A percentile compares a stretch with the other conserved stretches of the same genome.
These are phyloP conservation scores for Phyllostachys edulis DNA, from an alignment of 176 grass and related monocot species.

Conservation along the genomic window DNA sequence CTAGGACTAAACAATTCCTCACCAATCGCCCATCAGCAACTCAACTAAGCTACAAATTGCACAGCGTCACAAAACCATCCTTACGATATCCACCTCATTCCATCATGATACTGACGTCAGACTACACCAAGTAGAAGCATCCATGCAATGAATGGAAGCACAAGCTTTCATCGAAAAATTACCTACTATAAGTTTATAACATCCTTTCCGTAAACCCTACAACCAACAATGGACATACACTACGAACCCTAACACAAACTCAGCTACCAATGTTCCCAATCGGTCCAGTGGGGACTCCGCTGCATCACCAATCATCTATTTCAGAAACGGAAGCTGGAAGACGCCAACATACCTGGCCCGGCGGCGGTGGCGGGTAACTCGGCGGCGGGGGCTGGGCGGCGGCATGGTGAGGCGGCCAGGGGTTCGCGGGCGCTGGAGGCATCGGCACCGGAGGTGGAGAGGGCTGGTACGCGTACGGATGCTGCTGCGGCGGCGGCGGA, in stretches of 20 bases:
- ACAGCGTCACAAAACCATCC: not conserved
- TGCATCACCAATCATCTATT: not conserved
- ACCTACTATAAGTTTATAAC: not conserved
- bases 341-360: constrained; percentile 45
- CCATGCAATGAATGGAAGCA: not conserved
- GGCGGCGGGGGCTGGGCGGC: constrained; percentile 28
- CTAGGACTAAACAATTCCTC: not conserved
- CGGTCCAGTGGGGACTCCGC: not conserved
- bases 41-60: not conserved
- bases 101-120: not conserved
- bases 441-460: constrained; percentile 24
- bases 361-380: constrained; percentile 37
- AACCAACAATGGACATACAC: not conserved
- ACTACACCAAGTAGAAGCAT: not conserved
- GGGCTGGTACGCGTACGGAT: constrained; percentile 49
- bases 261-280: not conserved
- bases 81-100: not conserved
- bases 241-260: constrained; percentile 26
- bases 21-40: not conserved
- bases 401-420: constrained; percentile 42
- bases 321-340: not conserved
- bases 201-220: constrained; percentile 15
- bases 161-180: not conserved
- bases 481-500: constrained; percentile 10
- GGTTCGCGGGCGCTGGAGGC: constrained; percentile 23